Evolutionary conservation across 2,329 filamentous ascomycete species (phyloP).

Genomic region (Fusarium tupiense): DNA sequence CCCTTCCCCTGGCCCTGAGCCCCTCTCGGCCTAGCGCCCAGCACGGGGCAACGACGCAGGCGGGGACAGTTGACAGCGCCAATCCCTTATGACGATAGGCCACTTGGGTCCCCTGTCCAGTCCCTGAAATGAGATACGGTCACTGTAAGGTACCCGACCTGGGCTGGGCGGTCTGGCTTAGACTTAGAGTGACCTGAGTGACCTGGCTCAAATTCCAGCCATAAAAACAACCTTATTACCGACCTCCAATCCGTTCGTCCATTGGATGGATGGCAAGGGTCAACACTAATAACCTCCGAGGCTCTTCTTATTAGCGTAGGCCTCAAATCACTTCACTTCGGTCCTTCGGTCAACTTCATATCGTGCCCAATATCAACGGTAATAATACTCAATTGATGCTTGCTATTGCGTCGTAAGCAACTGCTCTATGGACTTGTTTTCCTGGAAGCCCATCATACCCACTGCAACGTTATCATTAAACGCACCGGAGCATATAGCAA

Average conservation of each 20-base stretch:
- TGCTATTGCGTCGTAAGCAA: slow-evolving; percentile 1
- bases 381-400: slow-evolving; percentile 8
- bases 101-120: slow-evolving; percentile 17
- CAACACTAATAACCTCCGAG: slow-evolving; percentile 8
- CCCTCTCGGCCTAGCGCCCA: slow-evolving; percentile 32
- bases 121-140: slow-evolving; percentile 36
- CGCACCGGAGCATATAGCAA: background rate
- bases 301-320: background rate
- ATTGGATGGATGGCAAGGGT: background rate
- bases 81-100: slow-evolving; percentile 14
- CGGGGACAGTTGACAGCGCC: slow-evolving; percentile 17
- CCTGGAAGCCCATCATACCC: background rate
- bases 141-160: slow-evolving; percentile 32
- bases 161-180: background rate
- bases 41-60: slow-evolving; percentile 36
- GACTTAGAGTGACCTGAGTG: background rate
- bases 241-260: background rate
- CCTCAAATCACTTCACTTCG: slow-evolving; percentile 2
- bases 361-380: slow-evolving; percentile 5
- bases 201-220: slow-evolving; percentile 27
- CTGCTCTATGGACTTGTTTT: background rate
- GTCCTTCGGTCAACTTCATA: background rate
- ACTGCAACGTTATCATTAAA: slow-evolving; percentile 18
- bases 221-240: background rate
- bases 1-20: slow-evolving; percentile 27